These are phyloP conservation scores for Colletotrichum limetticola DNA, from an alignment of 2,329 filamentous ascomycete genomes.

Conservation along the genomic window DNA sequence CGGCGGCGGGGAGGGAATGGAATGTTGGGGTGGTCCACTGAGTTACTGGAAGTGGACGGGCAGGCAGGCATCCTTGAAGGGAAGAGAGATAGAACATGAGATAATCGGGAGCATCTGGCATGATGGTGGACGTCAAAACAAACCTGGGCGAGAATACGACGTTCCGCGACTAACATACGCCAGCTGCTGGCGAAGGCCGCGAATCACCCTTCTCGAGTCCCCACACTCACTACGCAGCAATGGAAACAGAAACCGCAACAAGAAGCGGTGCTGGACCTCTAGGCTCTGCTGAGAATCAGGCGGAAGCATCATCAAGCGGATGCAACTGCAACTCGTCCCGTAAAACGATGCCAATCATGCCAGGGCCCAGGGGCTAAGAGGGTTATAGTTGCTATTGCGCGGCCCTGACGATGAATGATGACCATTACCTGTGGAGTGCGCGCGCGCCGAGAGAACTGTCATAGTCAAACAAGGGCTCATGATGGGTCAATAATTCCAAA, in stretches of 20 bases:
- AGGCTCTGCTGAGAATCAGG: neutral
- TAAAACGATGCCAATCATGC: neutral
- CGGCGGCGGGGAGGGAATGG: neutral
- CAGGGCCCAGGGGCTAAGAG: neutral
- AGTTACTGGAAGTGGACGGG: too few species aligned
- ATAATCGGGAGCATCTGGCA: conserved; percentile 18
- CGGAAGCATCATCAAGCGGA: conserved; percentile 19
- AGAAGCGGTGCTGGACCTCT: neutral
- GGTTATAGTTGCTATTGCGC: neutral
- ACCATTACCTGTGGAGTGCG: conserved; percentile 1
- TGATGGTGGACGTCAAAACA: conserved; percentile 13
- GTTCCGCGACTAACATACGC: neutral
- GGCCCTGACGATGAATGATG: neutral
- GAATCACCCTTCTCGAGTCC: neutral
- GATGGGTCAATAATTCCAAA: neutral
- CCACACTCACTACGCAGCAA: neutral
- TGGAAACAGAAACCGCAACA: conserved; percentile 16
- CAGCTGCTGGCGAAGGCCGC: neutral
- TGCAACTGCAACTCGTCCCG: conserved; percentile 21
- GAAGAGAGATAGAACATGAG: neutral
- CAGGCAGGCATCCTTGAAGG: too few species aligned
- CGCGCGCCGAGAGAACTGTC: too few species aligned
- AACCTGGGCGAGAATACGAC: neutral
- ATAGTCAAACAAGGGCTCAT: neutral
- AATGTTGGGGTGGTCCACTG: too few species aligned